Conservation (phyloP, 2,329 filamentous ascomycete genomes). For the Claviceps africana region DNA sequence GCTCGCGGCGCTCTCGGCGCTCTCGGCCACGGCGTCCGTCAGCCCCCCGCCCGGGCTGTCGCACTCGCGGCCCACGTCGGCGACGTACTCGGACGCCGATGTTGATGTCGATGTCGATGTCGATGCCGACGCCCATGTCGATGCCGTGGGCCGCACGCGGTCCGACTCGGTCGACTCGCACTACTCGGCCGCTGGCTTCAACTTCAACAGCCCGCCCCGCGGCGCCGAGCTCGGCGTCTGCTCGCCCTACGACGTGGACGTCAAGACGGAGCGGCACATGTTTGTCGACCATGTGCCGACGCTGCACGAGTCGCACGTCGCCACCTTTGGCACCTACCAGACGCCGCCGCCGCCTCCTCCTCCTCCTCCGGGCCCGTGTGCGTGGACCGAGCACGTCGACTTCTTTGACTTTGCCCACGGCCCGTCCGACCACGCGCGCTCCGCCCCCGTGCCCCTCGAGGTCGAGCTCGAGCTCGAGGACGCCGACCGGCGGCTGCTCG, state of each 20-base stretch:
- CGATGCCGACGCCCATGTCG: too few relatives aligned
- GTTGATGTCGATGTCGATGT: too few relatives aligned
- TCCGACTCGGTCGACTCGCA: constrained; percentile 72
- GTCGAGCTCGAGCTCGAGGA: constrained; percentile 80
- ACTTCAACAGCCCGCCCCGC: constrained; percentile 50
- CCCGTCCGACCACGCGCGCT: constrained; percentile 45
- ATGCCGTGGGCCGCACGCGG: constrained; percentile 50
- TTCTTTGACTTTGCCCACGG: constrained; percentile 73
- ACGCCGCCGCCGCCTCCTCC: constrained; percentile 59
- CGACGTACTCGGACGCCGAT: constrained; percentile 67
- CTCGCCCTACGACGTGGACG: constrained; percentile 82
- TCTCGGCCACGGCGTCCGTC: constrained; percentile 14
- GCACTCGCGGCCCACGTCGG: constrained; percentile 68
- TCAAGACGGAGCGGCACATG: constrained; percentile 90
- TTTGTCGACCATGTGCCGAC: constrained; percentile 85
- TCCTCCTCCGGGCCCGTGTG: constrained; percentile 44
- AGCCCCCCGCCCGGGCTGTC: constrained; percentile 65
- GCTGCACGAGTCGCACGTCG: constrained; percentile 71
- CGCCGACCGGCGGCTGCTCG: constrained; percentile 69
- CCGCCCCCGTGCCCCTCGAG: constrained; percentile 66
- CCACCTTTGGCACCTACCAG: constrained; percentile 85
- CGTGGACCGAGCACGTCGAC: constrained; percentile 46
- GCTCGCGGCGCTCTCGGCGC: too few relatives aligned
- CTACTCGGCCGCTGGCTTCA: constrained; percentile 57
- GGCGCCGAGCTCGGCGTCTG: constrained; percentile 32